These are phyloP conservation scores for Termitomyces sp. DNA, from an alignment of 768 basidiomycete species.

Conservation along the genomic window DNA sequence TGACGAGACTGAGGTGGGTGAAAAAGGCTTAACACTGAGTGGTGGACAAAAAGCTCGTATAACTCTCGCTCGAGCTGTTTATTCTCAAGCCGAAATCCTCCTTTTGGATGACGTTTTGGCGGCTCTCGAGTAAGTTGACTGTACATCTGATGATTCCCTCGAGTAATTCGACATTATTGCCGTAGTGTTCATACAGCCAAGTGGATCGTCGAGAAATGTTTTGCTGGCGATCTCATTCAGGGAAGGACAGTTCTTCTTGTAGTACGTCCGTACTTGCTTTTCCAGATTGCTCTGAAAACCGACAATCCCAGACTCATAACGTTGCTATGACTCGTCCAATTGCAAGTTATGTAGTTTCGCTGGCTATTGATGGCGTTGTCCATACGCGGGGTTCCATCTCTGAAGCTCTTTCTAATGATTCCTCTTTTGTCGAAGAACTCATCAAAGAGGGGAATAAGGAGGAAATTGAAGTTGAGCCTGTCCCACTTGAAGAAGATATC, in stretches of 20 bases:
- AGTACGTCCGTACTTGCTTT: conserved; percentile 23
- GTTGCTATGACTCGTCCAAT: conserved; percentile 48
- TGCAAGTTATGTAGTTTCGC: conserved; percentile 50
- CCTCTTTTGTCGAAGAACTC: conserved; percentile 24
- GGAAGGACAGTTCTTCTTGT: conserved; percentile 84
- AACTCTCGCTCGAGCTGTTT: conserved; percentile 39
- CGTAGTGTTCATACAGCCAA: conserved; percentile 65
- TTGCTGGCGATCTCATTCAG: conserved; percentile 72
- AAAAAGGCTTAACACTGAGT: conserved; percentile 58
- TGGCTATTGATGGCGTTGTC: conserved; percentile 49
- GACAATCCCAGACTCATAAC: conserved; percentile 36
- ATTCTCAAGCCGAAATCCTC: conserved; percentile 51
- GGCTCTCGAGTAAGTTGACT: conserved; percentile 42
- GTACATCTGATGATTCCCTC: neutral
- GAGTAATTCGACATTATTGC: conserved; percentile 1
- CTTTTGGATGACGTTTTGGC: conserved; percentile 71
- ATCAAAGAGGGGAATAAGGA: conserved; percentile 21
- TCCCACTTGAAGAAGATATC: conserved; percentile 13
- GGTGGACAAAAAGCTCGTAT: conserved; percentile 50
- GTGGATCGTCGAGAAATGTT: conserved; percentile 74
- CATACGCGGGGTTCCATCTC: conserved; percentile 42
- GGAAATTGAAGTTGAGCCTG: conserved; percentile 18
- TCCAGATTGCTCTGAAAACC: neutral
- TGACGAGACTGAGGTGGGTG: conserved; percentile 66
- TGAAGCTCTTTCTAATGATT: conserved; percentile 39